Evolutionary conservation across 345 rosid genomes (phyloP).

Genomic region (Rhodamnia argentea): DNA sequence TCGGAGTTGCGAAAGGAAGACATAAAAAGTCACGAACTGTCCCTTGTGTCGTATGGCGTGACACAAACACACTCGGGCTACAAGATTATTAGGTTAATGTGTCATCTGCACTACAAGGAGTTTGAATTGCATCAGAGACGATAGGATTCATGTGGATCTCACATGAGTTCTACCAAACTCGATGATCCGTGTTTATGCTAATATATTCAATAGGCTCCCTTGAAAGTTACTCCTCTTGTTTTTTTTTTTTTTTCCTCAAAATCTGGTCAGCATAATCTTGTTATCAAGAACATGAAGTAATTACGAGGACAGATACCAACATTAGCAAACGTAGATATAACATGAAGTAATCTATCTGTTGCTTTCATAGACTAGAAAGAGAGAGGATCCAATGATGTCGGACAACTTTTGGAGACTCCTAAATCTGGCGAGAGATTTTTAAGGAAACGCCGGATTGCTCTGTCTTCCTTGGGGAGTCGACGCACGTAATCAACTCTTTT

Average conservation of each 20-base stretch:
- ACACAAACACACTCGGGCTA: background rate
- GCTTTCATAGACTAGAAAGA: background rate
- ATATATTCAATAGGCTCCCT: background rate
- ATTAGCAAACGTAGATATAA: no score
- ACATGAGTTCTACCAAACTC: background rate
- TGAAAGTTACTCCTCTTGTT: background rate
- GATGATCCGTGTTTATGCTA: background rate
- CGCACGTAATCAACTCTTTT: background rate
- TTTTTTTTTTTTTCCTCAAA: background rate
- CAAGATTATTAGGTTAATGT: background rate
- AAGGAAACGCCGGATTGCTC: background rate
- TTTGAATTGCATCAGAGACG: background rate
- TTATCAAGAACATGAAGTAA: background rate
- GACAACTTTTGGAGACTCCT: background rate
- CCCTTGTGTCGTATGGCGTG: background rate
- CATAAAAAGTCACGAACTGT: background rate
- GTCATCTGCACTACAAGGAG: background rate
- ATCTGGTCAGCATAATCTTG: background rate
- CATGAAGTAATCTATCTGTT: background rate
- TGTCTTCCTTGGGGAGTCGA: background rate
- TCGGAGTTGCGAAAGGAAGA: background rate
- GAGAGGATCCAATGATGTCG: background rate
- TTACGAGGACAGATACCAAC: background rate
- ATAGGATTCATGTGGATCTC: background rate
- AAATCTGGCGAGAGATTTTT: background rate